Base-by-base conservation (phyloP, 2,329 filamentous ascomycete genomes). In the Cladosporium austrohemisphaericum region DNA sequence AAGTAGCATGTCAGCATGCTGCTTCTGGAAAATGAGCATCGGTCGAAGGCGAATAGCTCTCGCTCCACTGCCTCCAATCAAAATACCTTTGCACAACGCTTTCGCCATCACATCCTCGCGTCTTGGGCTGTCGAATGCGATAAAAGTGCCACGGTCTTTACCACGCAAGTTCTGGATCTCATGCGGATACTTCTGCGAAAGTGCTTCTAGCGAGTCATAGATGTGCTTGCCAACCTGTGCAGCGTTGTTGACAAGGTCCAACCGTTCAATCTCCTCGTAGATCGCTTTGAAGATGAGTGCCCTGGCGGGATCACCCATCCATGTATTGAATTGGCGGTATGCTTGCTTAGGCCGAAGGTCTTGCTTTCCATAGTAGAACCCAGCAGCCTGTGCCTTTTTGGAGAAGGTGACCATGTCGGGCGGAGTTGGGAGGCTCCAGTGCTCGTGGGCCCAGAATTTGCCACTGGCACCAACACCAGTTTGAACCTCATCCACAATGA, bases 281-380 rank as follows among this genome's bases (percentile, higher is more conserved):
- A 95, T 93, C 60, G 81, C 84, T 52, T 85, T 81, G 82, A 92
- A 93, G 55, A 95, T 77, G 53, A 95, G 74, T 9, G 85, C 87
- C 52, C 87, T 82, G 10, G 85, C 83, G 3, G 89, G 88, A 70
- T 95, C 89, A 60, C 89, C 89, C 85, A 95, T 93, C 89, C 89
- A 95, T 41, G 89, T 95, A 77, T 95, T 95, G 78, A 94, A 95
- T 71, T 95, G 89, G 52, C 89, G 83, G 76, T 93, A 95, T 3
- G 89, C 85, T 77, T 89, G 89, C 76, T 93, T 93, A 54, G 89
- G 89, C 5, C 86, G 79, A 58, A 95, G 76, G 22, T 79, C 81
- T 10, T 81, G 78, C 75, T 91, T 84, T 53, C 84, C 85, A 66
- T 83, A 95, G 77, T 91, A 95, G 77, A 90, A 95, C 26, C 89